phyloP scores from a whole-genome alignment of 306 rosid species.

The Carpinus viminea region DNA sequence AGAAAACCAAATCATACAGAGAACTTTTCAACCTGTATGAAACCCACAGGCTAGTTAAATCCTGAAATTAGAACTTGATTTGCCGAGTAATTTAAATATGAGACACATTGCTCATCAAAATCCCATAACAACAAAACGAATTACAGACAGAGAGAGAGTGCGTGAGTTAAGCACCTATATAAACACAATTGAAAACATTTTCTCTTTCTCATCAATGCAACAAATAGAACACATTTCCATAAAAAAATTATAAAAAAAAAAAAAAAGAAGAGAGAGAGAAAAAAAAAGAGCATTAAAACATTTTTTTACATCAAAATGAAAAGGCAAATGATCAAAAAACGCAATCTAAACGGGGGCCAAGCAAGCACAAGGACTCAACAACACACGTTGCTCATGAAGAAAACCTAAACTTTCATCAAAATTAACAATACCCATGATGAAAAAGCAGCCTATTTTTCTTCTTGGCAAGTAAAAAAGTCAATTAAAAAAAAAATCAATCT shows the following conservation, averaged over 20 bases:
- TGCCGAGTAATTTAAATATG: neutral
- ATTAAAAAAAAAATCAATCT: neutral
- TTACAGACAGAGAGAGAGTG: neutral
- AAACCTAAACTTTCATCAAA: neutral
- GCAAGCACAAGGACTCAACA: neutral
- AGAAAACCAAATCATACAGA: neutral
- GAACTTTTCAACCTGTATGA: neutral
- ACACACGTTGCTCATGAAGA: neutral
- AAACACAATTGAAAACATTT: neutral
- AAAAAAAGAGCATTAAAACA: neutral
- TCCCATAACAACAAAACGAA: neutral
- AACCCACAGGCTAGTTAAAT: neutral
- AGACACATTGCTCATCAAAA: constrained; percentile 13
- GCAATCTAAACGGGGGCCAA: neutral
- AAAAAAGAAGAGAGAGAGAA: too few species aligned
- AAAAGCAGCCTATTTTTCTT: neutral
- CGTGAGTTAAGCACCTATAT: neutral
- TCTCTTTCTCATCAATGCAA: neutral
- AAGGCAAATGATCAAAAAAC: neutral
- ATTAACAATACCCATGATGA: neutral
- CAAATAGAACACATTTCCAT: neutral
- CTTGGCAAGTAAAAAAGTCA: neutral
- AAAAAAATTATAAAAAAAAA: neutral
- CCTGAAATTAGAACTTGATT: neutral
- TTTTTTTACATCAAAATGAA: neutral